Base-by-base conservation (phyloP, 1,284 basidiomycete species). In the Heliocybe sulcata region DNA sequence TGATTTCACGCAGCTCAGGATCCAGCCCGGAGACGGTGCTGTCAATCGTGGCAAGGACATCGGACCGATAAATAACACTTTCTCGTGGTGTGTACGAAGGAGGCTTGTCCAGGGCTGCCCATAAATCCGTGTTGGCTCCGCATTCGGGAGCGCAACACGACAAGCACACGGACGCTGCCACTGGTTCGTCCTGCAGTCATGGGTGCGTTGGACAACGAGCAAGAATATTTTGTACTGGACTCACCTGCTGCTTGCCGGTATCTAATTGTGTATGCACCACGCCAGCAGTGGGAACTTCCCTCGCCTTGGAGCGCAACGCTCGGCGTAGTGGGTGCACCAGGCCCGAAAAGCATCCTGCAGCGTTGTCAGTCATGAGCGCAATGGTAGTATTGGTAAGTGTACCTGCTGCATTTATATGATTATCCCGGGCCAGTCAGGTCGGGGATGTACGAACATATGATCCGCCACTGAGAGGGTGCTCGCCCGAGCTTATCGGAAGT, bases 1-100 rank as follows among this genome's bases (percentile, higher is more conserved):
- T 73, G 10, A 74, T 58, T 48, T 67, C 59, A 6, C 70, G 60
- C 55, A 75, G 61, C n/a, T 67, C 66, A 11, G 48, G 56, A 53
- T 64, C 57, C n/a, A 69, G 56, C 1, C 54, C 57, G 35, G 69
- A 67, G 27, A 74, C 65, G 2, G 60, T 62, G 20, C 59, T 55
- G 26, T 69, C 63, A 23, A 67, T 66, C 1, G 64, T 66, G 35
- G 63, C 51, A 20, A 62, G 50, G 1, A 66, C 56, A 20, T 62
- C 59, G 9, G 55, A 56, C 22, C 55, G 25, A 29, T 54, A 56
- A 0, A 35, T n/a, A n/a, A 14, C 12, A 22, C 27, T 35, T 12
- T 50, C 45, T 10, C 26, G 4, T 19, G 20, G 8, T 16, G 35
- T 26, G 9, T 53, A 53, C 10, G 42, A 1, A 33, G 52, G 52